Evolutionary conservation across 2,329 filamentous ascomycete species (phyloP), one percentile per base, ranked within the genome.

Genomic region (Aspergillus tanneri): DNA sequence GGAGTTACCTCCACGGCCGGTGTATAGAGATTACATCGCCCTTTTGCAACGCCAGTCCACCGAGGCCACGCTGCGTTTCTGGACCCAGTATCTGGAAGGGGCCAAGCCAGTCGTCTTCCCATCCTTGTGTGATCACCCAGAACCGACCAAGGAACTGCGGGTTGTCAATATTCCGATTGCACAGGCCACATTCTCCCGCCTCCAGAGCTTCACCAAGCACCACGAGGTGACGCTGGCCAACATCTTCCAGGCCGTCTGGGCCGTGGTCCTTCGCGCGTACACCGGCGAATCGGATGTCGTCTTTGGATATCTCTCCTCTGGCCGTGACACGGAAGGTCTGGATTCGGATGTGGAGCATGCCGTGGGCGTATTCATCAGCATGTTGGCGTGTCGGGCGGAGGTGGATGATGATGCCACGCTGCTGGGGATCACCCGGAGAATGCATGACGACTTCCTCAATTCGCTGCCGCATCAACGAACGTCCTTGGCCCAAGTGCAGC

Each of bases 291-390:
- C 70, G 25, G 65, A 71, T 42, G 65, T 72, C 4, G 47, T 68
- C 6, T 76, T 72, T 59, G 72, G 69, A 8, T 69, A 69, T 46
- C 69, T 69, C 2, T 61, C 70, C 11, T 65, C 66, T 30, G 72
- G 72, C 1, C 64, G 72, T 5, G 67, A 73, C 25, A 59, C 66
- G 8, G 25, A 28, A n/a, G 58, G 65, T 8, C 57, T 73, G 16
- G 62, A 28, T 18, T n/a, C n/a, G 25, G 49, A 36, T 2, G 32
- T 74, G 5, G 61, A 69, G 30, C 56, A 64, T 34, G 68, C 73
- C n/a, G 60, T 72, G 21, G 72, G 71, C 5, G 67, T 72, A 2
- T 49, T 57, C 10, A 57, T 59, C 38, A 59, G 56, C 27, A 43
- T 59, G 32, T 44, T 59, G 18, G 47, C 56, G 4, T 54, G 46